phyloP scores from a whole-genome alignment of 1,139 yeast species.

The Nakaseomyces delphensis region DNA sequence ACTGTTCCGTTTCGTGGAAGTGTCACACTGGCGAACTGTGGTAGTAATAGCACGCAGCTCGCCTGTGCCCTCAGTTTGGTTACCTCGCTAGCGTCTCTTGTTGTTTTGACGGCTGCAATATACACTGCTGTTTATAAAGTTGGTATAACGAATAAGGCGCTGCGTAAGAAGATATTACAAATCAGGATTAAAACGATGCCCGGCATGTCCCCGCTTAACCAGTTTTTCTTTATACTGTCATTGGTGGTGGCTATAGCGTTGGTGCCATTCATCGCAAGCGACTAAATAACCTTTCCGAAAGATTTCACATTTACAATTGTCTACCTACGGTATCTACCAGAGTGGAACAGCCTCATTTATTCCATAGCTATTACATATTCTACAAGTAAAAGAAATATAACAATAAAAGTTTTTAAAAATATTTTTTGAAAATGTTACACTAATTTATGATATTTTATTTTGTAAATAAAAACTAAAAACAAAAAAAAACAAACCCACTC shows the following conservation, averaged over 20 bases:
- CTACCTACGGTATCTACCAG: no score
- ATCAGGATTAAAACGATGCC: conserved; percentile 1
- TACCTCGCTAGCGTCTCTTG: neutral
- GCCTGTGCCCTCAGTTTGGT: neutral
- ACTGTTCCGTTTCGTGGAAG: conserved; percentile 1
- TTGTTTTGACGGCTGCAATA: neutral
- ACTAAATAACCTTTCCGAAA: neutral
- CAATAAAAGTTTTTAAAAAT: no score
- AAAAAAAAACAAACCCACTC: no score
- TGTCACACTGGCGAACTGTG: neutral
- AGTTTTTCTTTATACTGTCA: neutral
- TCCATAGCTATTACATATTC: neutral
- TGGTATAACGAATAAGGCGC: conserved; percentile 1
- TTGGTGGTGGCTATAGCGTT: neutral
- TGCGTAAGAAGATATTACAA: conserved; percentile 1
- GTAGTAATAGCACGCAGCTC: neutral
- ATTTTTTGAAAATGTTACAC: neutral
- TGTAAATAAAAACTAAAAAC: conserved; percentile 3
- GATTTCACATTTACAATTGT: no score
- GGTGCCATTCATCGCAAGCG: neutral
- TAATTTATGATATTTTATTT: neutral
- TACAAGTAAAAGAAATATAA: no score
- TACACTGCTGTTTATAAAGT: conserved; percentile 6
- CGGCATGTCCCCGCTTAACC: conserved; percentile 3
- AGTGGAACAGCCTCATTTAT: neutral